Base-by-base conservation (phyloP, 495 filamentous ascomycete species). In the Hypomontagnella monticulosa region DNA sequence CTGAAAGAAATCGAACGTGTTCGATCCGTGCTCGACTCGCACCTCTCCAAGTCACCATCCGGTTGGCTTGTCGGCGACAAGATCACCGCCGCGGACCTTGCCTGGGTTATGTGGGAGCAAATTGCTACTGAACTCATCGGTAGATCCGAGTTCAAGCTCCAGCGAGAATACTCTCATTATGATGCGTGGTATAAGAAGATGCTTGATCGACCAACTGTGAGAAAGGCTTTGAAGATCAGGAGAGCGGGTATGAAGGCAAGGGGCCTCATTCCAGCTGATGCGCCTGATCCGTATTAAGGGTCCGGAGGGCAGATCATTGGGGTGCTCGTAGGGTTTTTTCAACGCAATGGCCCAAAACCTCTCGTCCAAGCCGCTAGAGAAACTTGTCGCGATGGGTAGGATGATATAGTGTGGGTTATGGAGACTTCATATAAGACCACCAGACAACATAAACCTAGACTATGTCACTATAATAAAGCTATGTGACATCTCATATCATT, bases 51-150 rank as follows among this genome's bases (percentile, higher is more conserved):
- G 23, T 81, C 66, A 12, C 30, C 50, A 20, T 62, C 85, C 43
- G 75, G 86, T 48, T 89, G 78, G 64, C 76, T 91, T 1, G 88
- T 90, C 6, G 88, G 84, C 1, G 78, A 78, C 23, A 87, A 84
- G 70, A 75, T 76, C 69, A 83, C 79, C 9, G 88, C 82, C 55
- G 87, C 76, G 0, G 89, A 91, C 63, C 41, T 85, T 3, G 74
- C 83, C 27, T 91, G 87, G 59, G 57, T 88, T 8, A 73, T 81
- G 1, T 91, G 87, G 87, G 70, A 81, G 23, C 15, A 71, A 37
- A 42, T 73, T 9, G 57, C 41, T 8, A 43, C 51, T 18, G 36
- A 54, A 18, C 59, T 73, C 3, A 18, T 64, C 10, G 36, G 42
- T 18, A 32, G 57, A 1, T 27, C 49, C 1, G 34, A 18, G 7